Evolutionary conservation across 352 stramenopile species (phyloP), one percentile per base, ranked within the genome.

Genomic region (Peronospora farinosa): DNA sequence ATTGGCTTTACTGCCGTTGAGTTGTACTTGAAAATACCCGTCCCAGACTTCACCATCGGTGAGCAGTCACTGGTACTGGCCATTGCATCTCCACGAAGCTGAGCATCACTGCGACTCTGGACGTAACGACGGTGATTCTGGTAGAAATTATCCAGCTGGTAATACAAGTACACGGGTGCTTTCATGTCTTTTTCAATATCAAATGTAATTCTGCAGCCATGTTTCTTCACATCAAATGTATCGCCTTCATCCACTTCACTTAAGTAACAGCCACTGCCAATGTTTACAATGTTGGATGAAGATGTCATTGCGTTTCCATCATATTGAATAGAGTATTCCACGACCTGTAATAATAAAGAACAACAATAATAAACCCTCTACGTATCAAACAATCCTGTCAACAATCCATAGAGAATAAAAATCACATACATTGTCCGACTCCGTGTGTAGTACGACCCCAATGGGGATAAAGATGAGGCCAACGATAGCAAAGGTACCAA

Each of bases 71-170:
- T 72, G 3, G 51, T 78, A 51, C 69, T 86, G 13, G 75, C 71
- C 1, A 56, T 60, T 33, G 79, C 72, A 25, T 86, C 69, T 39
- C 86, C 85, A 16, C 73, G 71, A 33, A 97, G 69, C 69, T 98
- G 95, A 51, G 74, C 82, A 43, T 96, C 75, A 60, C 95, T 96
- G 37, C 83, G 71, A 39, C 82, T 97, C 51, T 82, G 81, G 15
- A 94, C 74, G 67, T 98, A 99, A 30, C 80, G 80, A 28, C 95
- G 78, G 72, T 98, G 96, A 74, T 99, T 99, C 78, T 99, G 96
- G 77, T 99, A 98, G 70, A 99, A 99, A 72, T 99, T 99, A 55
- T 95, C 84, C 25, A 99, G 69, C 72, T 99, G 88, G 65, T 99
- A 99, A 78, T 99, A 98, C 5, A 99, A 73, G 59, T 97, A 95